Conservation (phyloP, 192 early-diverging fungal species). For the Coemansia guatemalensis region DNA sequence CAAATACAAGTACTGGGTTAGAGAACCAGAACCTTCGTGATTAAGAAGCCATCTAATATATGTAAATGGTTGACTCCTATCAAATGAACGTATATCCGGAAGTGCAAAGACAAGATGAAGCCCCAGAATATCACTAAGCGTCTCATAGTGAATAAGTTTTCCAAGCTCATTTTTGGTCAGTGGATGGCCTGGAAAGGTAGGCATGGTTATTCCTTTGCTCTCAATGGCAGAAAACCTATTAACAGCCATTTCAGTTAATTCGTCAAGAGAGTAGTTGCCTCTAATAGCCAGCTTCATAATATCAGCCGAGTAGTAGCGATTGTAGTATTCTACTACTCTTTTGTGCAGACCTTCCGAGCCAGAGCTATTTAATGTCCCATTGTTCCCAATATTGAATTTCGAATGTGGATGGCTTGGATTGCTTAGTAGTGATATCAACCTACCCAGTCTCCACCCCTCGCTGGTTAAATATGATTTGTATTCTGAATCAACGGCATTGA, state of each 20-base stretch:
- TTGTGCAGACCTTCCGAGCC: constrained; percentile 57
- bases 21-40: constrained; percentile 78
- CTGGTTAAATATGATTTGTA: constrained; percentile 79
- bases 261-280: constrained; percentile 77
- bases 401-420: constrained; percentile 75
- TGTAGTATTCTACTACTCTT: constrained; percentile 79
- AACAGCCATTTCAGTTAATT: constrained; percentile 72
- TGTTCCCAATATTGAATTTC: constrained; percentile 83
- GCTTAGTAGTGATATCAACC: neutral
- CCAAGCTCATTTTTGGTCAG: constrained; percentile 67
- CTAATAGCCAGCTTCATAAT: constrained; percentile 85
- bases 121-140: constrained; percentile 67
- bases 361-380: constrained; percentile 68
- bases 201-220: constrained; percentile 65
- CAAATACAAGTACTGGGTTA: constrained; percentile 76
- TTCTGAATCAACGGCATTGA: constrained; percentile 89
- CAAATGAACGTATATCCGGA: constrained; percentile 63
- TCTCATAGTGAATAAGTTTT: constrained; percentile 65
- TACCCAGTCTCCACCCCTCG: constrained; percentile 42
- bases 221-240: constrained; percentile 73
- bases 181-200: constrained; percentile 63
- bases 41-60: constrained; percentile 80
- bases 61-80: constrained; percentile 50
- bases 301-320: constrained; percentile 85
- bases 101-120: constrained; percentile 77